Base-by-base conservation (phyloP, 148 eudicot genomes). In the Nyssa sinensis region DNA sequence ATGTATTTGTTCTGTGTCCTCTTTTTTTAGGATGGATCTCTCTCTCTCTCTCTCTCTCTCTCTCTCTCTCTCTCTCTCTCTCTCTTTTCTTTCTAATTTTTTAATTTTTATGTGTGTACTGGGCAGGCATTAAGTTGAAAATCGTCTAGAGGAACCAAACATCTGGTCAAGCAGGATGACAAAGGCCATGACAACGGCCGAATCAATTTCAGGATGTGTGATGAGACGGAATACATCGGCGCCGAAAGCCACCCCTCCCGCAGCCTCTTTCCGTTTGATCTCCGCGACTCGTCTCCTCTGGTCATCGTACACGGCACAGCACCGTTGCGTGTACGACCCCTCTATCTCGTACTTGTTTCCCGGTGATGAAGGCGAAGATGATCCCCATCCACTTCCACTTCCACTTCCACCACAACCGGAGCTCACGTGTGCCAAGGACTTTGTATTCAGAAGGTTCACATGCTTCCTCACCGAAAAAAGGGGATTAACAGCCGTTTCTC, bases 161-260 rank as follows among this genome's bases (percentile, higher is more conserved):
- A 89, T 92, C 79, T 84, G 90, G 30, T 92, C 97, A 3, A 92
- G 88, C 2, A 92, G 73, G 58, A 92, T 84, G 16, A 92, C 94
- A 0, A 92, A 23, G 28, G 86, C 86, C 97, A 92, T 92, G 32
- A 90, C 94, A 8, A 81, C 39, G 3, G 85, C 41, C 1, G 87
- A n/a, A 35, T 85, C 89, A 32, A 89, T 79, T 27, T 77, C 81
- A 0, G 89, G 86, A 55, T 78, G 74, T 14, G 77, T 39, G 41
- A 80, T 23, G n/a, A 92, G 88, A 37, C 72, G 79, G 70, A 92
- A 92, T 3, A 92, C 88, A 71, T 92, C 97, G 0, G 53, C 75
- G 7, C 94, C 92, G 33, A 92, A 82, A 57, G 64, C 74, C 39
- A 88, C 87, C 7, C 97, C 94, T 67, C 66, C 75, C 29, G 69